Evolutionary conservation across 495 filamentous ascomycete genomes (phyloP).

Genomic region (Aspergillus funiculosus): DNA sequence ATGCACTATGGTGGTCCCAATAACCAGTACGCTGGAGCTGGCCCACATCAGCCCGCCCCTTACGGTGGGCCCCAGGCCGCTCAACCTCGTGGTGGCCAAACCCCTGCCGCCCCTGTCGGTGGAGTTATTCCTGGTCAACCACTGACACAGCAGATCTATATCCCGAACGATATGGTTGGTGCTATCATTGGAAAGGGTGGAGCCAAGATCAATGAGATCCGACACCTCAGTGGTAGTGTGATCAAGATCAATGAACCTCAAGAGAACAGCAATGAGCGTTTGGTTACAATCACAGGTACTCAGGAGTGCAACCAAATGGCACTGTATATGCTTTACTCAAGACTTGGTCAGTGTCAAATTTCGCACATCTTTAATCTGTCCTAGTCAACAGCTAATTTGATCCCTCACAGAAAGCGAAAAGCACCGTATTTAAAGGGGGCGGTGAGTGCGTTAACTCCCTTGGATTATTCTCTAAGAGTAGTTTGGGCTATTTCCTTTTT

Average conservation of each 20-base stretch:
- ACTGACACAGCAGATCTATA: conserved; percentile 96
- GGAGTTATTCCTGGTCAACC: conserved; percentile 76
- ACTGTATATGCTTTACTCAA: conserved; percentile 94
- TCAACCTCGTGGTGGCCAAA: conserved; percentile 47
- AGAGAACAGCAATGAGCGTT: conserved; percentile 95
- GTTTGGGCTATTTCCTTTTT: conserved; percentile 9
- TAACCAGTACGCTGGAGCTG: conserved; percentile 62
- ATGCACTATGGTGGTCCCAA: conserved; percentile 71
- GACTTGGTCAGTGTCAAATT: conserved; percentile 69
- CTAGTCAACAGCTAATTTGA: conserved; percentile 22
- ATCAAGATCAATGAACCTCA: conserved; percentile 99
- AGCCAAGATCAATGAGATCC: conserved; percentile 98
- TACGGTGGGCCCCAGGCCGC: conserved; percentile 56
- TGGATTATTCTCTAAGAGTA: conserved; percentile 14
- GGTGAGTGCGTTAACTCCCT: conserved; percentile 12
- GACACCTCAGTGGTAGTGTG: conserved; percentile 91
- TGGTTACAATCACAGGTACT: conserved; percentile 96
- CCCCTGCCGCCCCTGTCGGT: conserved; percentile 60
- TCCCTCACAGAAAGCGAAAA: conserved; percentile 68
- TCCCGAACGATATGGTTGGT: conserved; percentile 99
- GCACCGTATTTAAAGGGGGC: conserved; percentile 55
- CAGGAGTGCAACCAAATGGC: conserved; percentile 99
- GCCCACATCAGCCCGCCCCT: conserved; percentile 69
- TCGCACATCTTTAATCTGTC: conserved; percentile 13
- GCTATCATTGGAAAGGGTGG: conserved; percentile 99